phyloP scores from a whole-genome alignment of 2,329 filamentous ascomycete genomes.

The Paraphoma sp. region DNA sequence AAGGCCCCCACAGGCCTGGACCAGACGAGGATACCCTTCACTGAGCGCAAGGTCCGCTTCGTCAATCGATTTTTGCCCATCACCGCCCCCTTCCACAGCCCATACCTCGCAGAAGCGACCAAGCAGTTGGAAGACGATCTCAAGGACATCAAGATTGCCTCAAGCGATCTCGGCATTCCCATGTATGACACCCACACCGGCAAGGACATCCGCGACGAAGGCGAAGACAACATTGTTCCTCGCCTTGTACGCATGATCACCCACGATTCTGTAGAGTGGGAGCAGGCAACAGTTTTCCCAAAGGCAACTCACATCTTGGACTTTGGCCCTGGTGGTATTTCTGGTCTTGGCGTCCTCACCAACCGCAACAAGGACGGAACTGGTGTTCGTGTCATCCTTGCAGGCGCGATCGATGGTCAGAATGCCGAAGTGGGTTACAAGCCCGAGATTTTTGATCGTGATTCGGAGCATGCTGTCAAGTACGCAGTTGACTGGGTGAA shows the following conservation, averaged over 20 bases:
- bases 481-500: slow-evolving; percentile 98
- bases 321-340: slow-evolving; percentile 96
- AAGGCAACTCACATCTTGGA: slow-evolving; percentile 93
- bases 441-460: slow-evolving; percentile 94
- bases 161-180: slow-evolving; percentile 76
- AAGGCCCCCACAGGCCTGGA: slow-evolving; percentile 98
- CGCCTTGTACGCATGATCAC: slow-evolving; percentile 91
- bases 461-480: slow-evolving; percentile 92
- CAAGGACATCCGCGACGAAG: slow-evolving; percentile 76
- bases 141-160: slow-evolving; percentile 78
- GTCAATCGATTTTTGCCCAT: slow-evolving; percentile 97
- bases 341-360: slow-evolving; percentile 91
- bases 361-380: slow-evolving; percentile 99
- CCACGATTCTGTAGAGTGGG: slow-evolving; percentile 93
- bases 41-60: slow-evolving; percentile 94
- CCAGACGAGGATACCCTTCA: slow-evolving; percentile 92
- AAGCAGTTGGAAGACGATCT: slow-evolving; percentile 86
- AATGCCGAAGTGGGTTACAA: slow-evolving; percentile 95
- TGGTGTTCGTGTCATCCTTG: slow-evolving; percentile 93
- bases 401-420: slow-evolving; percentile 89
- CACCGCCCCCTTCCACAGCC: slow-evolving; percentile 97
- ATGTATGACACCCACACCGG: slow-evolving; percentile 84
- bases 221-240: slow-evolving; percentile 79
- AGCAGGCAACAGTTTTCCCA: slow-evolving; percentile 89
- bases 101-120: slow-evolving; percentile 84